Base-by-base conservation (phyloP, 2,329 filamentous ascomycete species). In the Epichloe gansuensis region DNA sequence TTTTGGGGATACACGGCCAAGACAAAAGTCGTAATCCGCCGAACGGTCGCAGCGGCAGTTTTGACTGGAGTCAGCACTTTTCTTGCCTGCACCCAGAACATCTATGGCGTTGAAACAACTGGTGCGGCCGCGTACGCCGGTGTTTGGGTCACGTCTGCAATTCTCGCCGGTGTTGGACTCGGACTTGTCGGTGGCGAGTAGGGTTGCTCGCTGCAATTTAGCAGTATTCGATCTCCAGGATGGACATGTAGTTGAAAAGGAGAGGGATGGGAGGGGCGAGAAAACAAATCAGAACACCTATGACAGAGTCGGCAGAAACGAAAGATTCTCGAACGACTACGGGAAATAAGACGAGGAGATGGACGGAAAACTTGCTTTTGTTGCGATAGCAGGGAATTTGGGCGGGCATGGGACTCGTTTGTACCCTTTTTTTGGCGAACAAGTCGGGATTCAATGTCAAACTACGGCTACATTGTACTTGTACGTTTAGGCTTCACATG, bases 71-170 rank as follows among this genome's bases (percentile, higher is more conserved):
- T 75, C 46, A 76, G 77, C 62, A 81, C 81, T 0, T 81, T 84
- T 54, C 69, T 90, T 42, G 79, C 86, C 62, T 80, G 82, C 25
- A 78, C 75, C 46, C 73, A 82, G 52, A 85, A 82, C 0, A 71
- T 96, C 21, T 74, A 80, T 45, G 86, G 88, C 4, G 81, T 88
- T 11, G 85, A 91, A 61, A 57, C 79, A 4, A 60, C 72, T 1
- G 91, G 91, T 11, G 88, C 90, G 1, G 70, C 75, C 3, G 80
- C 77, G 0, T 97, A 90, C 75, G 82, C 86, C 2, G 72, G 73
- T 23, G 73, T 91, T 38, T 96, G 89, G 89, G 80, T 79, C n/a
- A 61, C 75, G 23, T 86, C 85, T 6, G 77, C 80, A 3, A 64
- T 77, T 12, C 63, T 83, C 51, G 78, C 80, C 3, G 85, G 85